phyloP scores from a whole-genome alignment of 768 basidiomycete genomes.

The Boletus rubroflammeus region DNA sequence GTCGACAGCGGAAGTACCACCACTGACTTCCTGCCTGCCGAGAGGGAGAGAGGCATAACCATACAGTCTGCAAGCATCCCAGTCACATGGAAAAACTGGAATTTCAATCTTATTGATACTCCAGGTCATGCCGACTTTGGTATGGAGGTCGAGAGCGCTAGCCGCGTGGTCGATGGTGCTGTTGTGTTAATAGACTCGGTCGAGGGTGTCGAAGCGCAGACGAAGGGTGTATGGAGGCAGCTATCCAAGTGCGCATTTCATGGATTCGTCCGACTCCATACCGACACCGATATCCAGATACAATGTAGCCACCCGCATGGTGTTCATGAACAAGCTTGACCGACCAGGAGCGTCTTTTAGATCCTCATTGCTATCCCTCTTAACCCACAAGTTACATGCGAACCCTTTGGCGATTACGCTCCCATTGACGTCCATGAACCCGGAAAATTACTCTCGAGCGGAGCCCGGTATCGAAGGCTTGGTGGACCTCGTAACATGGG shows the following conservation, averaged over 20 bases:
- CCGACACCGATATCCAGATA: slow-evolving; percentile 48
- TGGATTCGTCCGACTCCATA: neutral
- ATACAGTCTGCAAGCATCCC: slow-evolving; percentile 92
- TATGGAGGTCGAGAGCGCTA: slow-evolving; percentile 96
- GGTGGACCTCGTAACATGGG: slow-evolving; percentile 82
- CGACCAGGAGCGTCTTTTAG: slow-evolving; percentile 80
- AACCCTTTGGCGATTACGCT: slow-evolving; percentile 67
- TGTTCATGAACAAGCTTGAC: slow-evolving; percentile 88
- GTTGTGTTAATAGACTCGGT: slow-evolving; percentile 87
- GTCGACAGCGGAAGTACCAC: slow-evolving; percentile 90
- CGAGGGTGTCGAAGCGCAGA: slow-evolving; percentile 89
- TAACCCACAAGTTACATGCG: slow-evolving; percentile 72
- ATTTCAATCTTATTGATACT: slow-evolving; percentile 85
- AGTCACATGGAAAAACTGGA: slow-evolving; percentile 80
- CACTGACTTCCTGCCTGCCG: slow-evolving; percentile 86
- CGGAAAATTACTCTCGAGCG: slow-evolving; percentile 59
- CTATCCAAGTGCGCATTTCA: slow-evolving; percentile 65
- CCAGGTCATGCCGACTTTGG: slow-evolving; percentile 94
- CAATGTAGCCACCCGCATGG: slow-evolving; percentile 69
- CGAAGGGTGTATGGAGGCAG: slow-evolving; percentile 85
- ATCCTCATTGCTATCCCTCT: slow-evolving; percentile 66
- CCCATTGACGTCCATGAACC: slow-evolving; percentile 75
- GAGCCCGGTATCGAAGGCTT: slow-evolving; percentile 85
- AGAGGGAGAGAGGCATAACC: slow-evolving; percentile 87
- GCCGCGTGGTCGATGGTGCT: slow-evolving; percentile 85